These are phyloP conservation scores for Trichosporon sp. DNA, from an alignment of 1,284 basidiomycete genomes.

Conservation along the genomic window DNA sequence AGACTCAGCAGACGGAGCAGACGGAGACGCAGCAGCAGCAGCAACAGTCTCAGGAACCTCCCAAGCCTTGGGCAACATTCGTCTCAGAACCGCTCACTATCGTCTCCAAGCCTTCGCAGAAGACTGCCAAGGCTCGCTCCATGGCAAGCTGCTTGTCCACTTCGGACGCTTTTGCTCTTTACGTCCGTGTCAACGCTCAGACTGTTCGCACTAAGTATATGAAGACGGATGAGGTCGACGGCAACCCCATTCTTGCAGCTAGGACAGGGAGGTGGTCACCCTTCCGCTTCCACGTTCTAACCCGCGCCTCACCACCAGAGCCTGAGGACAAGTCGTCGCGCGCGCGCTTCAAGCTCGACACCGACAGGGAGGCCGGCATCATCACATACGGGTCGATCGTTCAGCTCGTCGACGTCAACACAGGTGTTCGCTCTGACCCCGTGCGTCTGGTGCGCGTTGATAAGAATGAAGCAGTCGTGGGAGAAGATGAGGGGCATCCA, in stretches of 20 bases:
- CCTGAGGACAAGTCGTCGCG: conserved; percentile 8
- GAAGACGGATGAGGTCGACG: conserved; percentile 55
- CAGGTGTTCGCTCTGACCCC: conserved; percentile 77
- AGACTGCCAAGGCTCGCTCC: conserved; percentile 91
- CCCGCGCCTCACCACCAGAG: conserved; percentile 18
- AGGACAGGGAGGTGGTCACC: conserved; percentile 41
- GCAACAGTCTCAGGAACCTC: neutral
- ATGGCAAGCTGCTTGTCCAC: conserved; percentile 85
- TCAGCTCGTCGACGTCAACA: conserved; percentile 72
- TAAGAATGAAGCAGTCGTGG: conserved; percentile 68
- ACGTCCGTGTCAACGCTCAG: conserved; percentile 95
- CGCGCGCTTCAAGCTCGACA: conserved; percentile 13
- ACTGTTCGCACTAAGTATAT: conserved; percentile 96
- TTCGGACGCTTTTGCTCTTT: conserved; percentile 84
- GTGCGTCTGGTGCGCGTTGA: conserved; percentile 88
- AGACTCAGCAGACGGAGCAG: neutral
- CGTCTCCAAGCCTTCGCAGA: conserved; percentile 95
- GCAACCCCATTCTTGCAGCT: conserved; percentile 20
- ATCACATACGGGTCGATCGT: conserved; percentile 90
- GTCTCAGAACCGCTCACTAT: conserved; percentile 85
- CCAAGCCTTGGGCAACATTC: conserved; percentile 73
- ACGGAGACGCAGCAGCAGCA: neutral
- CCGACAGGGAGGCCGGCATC: conserved; percentile 32
- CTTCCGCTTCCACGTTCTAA: conserved; percentile 36
- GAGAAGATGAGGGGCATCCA: conserved; percentile 56